Percentiles rank a stretch among this genome's conserved stretches.
Conservation (phyloP, 139 green algal genomes). For the Chlamydomonas sp. region DNA sequence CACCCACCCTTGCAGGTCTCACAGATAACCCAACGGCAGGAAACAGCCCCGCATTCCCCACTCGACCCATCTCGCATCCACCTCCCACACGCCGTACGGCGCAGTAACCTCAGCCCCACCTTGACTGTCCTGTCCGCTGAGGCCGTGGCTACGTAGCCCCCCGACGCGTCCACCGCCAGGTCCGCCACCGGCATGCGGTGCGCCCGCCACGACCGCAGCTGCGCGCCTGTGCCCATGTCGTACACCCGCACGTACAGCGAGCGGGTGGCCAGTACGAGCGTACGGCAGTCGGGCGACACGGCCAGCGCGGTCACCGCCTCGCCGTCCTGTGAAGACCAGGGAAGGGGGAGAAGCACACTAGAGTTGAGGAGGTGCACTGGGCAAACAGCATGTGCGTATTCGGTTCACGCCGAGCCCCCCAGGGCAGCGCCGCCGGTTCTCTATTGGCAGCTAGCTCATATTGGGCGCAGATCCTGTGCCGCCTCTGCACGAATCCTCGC, state of each 20-base stretch:
- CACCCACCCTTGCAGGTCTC: constrained; percentile 42
- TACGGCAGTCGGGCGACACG: constrained; percentile 75
- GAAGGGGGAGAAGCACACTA: neutral
- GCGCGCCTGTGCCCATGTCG: constrained; percentile 63
- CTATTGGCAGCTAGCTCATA: no score
- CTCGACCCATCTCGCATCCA: constrained; percentile 39
- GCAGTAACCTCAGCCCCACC: constrained; percentile 1
- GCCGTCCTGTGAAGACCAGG: constrained; percentile 69
- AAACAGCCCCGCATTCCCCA: constrained; percentile 65
- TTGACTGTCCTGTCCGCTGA: constrained; percentile 78
- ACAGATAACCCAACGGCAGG: constrained; percentile 24
- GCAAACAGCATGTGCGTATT: no score
- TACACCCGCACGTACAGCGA: constrained; percentile 79
- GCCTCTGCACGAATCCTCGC: no score
- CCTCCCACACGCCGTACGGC: constrained; percentile 62
- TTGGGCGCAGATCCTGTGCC: no score
- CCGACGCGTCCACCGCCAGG: constrained; percentile 82
- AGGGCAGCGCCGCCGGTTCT: no score
- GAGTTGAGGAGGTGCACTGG: neutral
- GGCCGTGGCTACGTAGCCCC: constrained; percentile 82
- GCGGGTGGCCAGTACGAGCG: constrained; percentile 82
- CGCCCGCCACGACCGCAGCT: constrained; percentile 56
- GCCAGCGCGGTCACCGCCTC: constrained; percentile 90
- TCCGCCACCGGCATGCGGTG: constrained; percentile 81
- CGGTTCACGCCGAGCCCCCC: no score